phyloP scores from a whole-genome alignment of 2,329 filamentous ascomycete species.

The Alternaria sp. region DNA sequence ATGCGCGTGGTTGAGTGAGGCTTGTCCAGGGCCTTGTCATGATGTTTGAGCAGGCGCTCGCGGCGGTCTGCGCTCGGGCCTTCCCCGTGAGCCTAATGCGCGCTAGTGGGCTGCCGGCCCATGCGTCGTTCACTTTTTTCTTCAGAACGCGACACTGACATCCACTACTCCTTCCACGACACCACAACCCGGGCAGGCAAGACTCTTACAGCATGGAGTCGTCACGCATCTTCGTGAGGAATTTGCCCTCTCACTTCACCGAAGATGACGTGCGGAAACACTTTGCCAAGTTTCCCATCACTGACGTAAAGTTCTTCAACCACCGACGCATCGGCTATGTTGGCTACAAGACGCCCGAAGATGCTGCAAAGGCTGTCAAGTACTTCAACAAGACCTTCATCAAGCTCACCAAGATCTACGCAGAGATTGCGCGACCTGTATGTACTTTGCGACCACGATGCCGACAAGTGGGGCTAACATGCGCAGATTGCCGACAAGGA shows the following conservation, averaged over 20 bases:
- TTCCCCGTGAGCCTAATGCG: neutral
- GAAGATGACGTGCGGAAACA: constrained; percentile 88
- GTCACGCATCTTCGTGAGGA: constrained; percentile 74
- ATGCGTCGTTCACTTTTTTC: constrained; percentile 17
- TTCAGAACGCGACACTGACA: constrained; percentile 12
- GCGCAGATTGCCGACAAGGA: constrained; percentile 42
- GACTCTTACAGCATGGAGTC: constrained; percentile 63
- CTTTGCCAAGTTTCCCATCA: constrained; percentile 81
- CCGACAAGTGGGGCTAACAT: constrained; percentile 32
- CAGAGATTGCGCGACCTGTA: constrained; percentile 86
- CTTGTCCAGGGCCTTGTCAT: constrained; percentile 19
- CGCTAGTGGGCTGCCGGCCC: constrained; percentile 11
- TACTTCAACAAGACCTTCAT: constrained; percentile 97
- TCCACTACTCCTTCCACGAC: neutral
- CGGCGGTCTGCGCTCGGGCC: constrained; percentile 11
- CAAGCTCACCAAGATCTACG: constrained; percentile 90
- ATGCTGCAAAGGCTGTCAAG: constrained; percentile 82
- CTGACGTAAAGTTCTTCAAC: constrained; percentile 89
- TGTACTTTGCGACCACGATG: constrained; percentile 29
- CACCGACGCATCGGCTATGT: constrained; percentile 94
- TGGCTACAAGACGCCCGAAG: constrained; percentile 83
- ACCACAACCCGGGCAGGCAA: constrained; percentile 23
- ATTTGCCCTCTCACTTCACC: constrained; percentile 82
- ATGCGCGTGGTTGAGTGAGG: constrained; percentile 11
- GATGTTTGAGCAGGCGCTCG: constrained; percentile 20